A percentile compares a stretch with the other conserved stretches of the same genome.
phyloP scores from a whole-genome alignment of 1,284 basidiomycete genomes.

The Rhizoctonia solani region DNA sequence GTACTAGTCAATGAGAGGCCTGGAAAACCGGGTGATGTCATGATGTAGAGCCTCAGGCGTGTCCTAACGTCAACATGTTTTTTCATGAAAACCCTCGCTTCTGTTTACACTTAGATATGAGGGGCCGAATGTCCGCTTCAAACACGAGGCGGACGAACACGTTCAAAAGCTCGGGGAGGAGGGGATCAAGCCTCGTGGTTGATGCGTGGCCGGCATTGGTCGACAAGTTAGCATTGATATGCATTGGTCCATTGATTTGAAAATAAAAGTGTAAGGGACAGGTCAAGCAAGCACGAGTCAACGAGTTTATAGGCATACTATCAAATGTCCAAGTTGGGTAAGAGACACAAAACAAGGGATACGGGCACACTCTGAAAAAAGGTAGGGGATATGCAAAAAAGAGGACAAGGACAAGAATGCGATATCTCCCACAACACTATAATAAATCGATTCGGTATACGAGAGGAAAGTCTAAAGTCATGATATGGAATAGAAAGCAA shows the following conservation, averaged over 20 bases:
- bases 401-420: constrained; percentile 8
- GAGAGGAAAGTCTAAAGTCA: constrained; percentile 27
- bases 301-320: constrained; percentile 16
- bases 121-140: constrained; percentile 26
- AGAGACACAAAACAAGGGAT: constrained; percentile 9
- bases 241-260: constrained; percentile 34
- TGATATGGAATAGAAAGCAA: constrained; percentile 8
- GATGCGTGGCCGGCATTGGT: background rate
- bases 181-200: constrained; percentile 15
- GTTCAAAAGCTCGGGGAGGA: background rate
- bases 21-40: constrained; percentile 12
- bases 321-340: constrained; percentile 28
- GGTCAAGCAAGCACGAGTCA: constrained; percentile 8
- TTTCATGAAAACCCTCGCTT: background rate
- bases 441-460: constrained; percentile 26
- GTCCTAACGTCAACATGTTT: background rate
- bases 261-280: constrained; percentile 21
- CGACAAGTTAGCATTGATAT: constrained; percentile 5
- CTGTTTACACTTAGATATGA: background rate
- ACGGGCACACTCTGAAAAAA: no score
- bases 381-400: constrained; percentile 20
- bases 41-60: constrained; percentile 3
- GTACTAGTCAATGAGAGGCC: constrained; percentile 23
- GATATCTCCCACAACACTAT: constrained; percentile 18
- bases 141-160: constrained; percentile 15